A percentile compares a stretch with the other conserved stretches of the same genome.
phyloP scores from a whole-genome alignment of 1,139 yeast genomes.

The Nakaseomyces bracarensis region DNA sequence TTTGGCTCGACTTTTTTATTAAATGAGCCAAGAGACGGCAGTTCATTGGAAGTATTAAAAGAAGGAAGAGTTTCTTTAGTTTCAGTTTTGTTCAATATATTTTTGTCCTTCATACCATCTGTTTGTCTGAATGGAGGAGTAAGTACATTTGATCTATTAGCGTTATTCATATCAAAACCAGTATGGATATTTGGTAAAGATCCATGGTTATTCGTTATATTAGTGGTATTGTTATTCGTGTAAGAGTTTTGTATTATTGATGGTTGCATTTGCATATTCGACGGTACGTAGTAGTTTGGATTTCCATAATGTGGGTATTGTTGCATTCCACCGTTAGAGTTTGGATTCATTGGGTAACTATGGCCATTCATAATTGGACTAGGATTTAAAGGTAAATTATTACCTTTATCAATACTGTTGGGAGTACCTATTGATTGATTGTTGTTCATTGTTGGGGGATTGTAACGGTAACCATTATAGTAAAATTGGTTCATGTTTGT shows the following conservation, averaged over 20 bases:
- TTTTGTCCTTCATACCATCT: background rate
- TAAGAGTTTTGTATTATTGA: slow-evolving; percentile 5
- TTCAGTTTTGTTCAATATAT: background rate
- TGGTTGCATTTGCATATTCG: background rate
- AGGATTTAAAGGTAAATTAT: background rate
- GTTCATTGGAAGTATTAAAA: background rate
- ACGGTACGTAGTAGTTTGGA: background rate
- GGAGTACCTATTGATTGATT: background rate
- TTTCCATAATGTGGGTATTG: slow-evolving; percentile 2
- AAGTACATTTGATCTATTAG: background rate
- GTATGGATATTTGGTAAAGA: background rate
- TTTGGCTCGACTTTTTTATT: background rate
- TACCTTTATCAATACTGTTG: background rate
- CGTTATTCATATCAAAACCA: background rate
- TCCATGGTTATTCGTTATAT: background rate
- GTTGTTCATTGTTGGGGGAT: background rate
- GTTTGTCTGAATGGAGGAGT: background rate
- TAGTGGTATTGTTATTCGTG: slow-evolving; percentile 5
- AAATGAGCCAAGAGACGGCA: background rate
- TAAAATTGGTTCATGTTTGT: background rate
- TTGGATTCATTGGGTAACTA: background rate
- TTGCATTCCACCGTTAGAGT: background rate
- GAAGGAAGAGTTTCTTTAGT: background rate
- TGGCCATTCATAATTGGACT: too few species aligned
- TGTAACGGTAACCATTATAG: background rate